These are phyloP conservation scores for Metschnikowia kofuensis DNA, from an alignment of 805 yeast species.

Conservation along the genomic window DNA sequence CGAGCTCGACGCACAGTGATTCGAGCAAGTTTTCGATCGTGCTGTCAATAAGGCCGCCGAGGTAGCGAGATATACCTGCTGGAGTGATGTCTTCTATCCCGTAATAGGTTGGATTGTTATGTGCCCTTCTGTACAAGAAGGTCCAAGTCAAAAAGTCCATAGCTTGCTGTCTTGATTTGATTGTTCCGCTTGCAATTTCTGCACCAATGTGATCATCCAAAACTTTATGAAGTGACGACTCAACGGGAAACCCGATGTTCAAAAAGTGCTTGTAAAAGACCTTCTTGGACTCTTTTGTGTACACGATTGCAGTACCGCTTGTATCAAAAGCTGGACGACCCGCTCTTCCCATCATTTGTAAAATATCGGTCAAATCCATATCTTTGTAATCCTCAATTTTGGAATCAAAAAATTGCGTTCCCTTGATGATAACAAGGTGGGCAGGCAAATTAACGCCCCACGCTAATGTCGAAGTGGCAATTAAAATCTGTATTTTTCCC, in stretches of 20 bases:
- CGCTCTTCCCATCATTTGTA: slow-evolving; percentile 85
- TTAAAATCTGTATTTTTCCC: slow-evolving; percentile 67
- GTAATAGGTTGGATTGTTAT: slow-evolving; percentile 74
- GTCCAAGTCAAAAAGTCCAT: slow-evolving; percentile 78
- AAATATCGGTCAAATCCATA: slow-evolving; percentile 78
- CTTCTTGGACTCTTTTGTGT: slow-evolving; percentile 72
- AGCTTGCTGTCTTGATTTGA: slow-evolving; percentile 62
- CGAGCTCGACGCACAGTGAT: slow-evolving; percentile 63
- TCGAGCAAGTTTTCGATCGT: slow-evolving; percentile 65
- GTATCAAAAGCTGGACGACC: slow-evolving; percentile 82
- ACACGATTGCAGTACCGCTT: slow-evolving; percentile 65
- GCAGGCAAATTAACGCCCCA: slow-evolving; percentile 79
- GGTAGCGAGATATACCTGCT: slow-evolving; percentile 54
- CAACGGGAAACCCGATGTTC: slow-evolving; percentile 81
- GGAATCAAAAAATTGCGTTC: slow-evolving; percentile 58
- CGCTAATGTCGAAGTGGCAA: slow-evolving; percentile 78
- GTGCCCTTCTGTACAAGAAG: slow-evolving; percentile 68
- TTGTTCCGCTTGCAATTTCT: slow-evolving; percentile 70
- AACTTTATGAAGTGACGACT: slow-evolving; percentile 74
- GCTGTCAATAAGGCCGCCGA: slow-evolving; percentile 64
- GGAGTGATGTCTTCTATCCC: slow-evolving; percentile 61
- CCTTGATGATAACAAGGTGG: slow-evolving; percentile 53
- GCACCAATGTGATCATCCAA: slow-evolving; percentile 80
- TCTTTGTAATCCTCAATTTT: slow-evolving; percentile 51
- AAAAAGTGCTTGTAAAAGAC: slow-evolving; percentile 73